These are phyloP conservation scores for Triglochin maritima DNA, from an alignment of 106 monocot species.

Conservation along the genomic window DNA sequence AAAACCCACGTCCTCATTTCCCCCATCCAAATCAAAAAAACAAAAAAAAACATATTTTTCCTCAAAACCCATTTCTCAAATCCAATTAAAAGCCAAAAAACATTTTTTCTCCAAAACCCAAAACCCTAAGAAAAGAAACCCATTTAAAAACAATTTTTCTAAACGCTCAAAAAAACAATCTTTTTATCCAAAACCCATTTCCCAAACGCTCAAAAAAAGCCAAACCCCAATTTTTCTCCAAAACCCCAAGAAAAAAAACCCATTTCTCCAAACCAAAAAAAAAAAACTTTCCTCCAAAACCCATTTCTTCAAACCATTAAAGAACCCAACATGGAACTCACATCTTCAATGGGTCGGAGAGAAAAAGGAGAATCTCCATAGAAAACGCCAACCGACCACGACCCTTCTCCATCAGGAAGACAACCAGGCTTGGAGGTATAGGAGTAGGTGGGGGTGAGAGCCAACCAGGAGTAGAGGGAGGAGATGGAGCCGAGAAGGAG, in stretches of 20 bases:
- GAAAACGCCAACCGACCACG: slow-evolving; percentile 89
- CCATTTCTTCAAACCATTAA: no score
- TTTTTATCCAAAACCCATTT: no score
- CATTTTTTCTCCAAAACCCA: background rate
- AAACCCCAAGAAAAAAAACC: background rate
- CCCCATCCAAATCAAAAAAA: no score
- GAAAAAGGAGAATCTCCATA: slow-evolving; percentile 68
- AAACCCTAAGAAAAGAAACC: background rate
- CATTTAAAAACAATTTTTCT: no score
- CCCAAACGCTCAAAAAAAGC: no score
- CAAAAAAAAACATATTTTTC: no score
- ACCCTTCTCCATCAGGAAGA: slow-evolving; percentile 71
- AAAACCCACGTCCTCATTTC: background rate
- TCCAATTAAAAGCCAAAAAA: no score
- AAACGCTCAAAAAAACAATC: no score
- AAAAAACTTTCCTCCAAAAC: no score
- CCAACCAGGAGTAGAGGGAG: slow-evolving; percentile 41
- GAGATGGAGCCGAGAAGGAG: slow-evolving; percentile 32
- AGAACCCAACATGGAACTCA: slow-evolving; percentile 3
- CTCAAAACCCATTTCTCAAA: no score
- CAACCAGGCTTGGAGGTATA: slow-evolving; percentile 19
- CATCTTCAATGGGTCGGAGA: slow-evolving; percentile 65
- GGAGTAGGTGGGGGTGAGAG: slow-evolving; percentile 32
- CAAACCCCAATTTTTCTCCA: no score
- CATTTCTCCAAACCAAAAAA: no score